A percentile compares a stretch with the other conserved stretches of the same genome.
phyloP scores from a whole-genome alignment of 1,139 yeast species.

The Yamadazyma sp. region DNA sequence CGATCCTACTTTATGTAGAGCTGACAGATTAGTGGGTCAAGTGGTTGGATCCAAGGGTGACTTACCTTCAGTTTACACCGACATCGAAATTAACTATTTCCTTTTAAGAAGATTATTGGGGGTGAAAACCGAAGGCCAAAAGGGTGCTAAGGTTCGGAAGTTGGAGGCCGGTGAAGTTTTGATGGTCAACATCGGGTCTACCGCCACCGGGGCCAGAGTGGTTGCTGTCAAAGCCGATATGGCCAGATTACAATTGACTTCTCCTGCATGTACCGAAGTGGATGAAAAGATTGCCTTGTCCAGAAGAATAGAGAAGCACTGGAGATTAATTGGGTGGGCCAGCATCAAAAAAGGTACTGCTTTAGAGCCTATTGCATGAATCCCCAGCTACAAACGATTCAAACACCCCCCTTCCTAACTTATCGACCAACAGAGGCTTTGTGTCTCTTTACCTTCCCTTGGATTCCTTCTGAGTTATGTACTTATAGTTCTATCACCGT shows the following conservation, averaged over 20 bases:
- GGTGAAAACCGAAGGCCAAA: conserved; percentile 97
- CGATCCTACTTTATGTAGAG: conserved; percentile 96
- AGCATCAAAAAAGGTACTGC: conserved; percentile 94
- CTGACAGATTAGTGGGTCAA: conserved; percentile 98
- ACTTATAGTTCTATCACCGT: conserved; percentile 4
- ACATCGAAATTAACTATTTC: conserved; percentile 96
- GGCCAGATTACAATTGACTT: conserved; percentile 95
- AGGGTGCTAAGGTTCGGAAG: conserved; percentile 90
- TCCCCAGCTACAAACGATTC: too few relatives aligned
- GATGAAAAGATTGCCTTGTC: conserved; percentile 98
- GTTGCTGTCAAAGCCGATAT: conserved; percentile 98
- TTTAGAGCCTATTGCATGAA: conserved; percentile 61
- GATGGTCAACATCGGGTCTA: conserved; percentile 98
- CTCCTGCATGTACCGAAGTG: conserved; percentile 98
- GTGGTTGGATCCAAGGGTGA: conserved; percentile 97
- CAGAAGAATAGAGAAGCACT: conserved; percentile 98
- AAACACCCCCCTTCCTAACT: too few relatives aligned
- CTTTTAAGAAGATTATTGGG: conserved; percentile 94
- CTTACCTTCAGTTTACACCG: conserved; percentile 93
- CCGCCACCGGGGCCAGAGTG: conserved; percentile 99
- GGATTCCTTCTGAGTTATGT: conserved; percentile 2
- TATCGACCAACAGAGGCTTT: too few relatives aligned
- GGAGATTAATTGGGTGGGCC: conserved; percentile 99
- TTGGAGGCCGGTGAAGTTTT: conserved; percentile 92
- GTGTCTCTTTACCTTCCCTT: background rate